phyloP scores from a whole-genome alignment of 1,284 basidiomycete genomes.

The Pterula multifida region DNA sequence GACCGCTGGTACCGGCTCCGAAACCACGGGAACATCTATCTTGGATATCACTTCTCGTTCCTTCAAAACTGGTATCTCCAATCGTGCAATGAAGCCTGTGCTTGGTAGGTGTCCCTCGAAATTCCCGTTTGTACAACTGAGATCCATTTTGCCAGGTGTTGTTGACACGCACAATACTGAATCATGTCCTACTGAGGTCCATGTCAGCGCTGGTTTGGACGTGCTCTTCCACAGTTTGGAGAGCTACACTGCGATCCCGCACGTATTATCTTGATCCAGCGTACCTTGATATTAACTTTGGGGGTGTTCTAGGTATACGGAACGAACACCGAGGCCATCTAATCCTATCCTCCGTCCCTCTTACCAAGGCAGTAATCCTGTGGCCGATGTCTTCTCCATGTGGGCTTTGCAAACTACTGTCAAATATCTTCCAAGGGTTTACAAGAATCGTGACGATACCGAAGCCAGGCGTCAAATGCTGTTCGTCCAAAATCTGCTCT shows the following conservation, averaged over 20 bases:
- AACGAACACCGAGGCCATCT: constrained; percentile 78
- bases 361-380: constrained; percentile 94
- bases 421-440: constrained; percentile 82
- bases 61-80: constrained; percentile 96
- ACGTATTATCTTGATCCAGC: constrained; percentile 14
- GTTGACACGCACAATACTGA: constrained; percentile 80
- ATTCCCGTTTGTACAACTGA: constrained; percentile 7
- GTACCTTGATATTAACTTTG: constrained; percentile 9
- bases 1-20: constrained; percentile 94
- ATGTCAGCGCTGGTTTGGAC: constrained; percentile 87
- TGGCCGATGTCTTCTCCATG: constrained; percentile 90
- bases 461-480: constrained; percentile 91
- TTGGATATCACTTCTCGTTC: constrained; percentile 82
- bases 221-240: constrained; percentile 93
- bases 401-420: constrained; percentile 92
- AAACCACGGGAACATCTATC: constrained; percentile 97
- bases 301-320: constrained; percentile 74
- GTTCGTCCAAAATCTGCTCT: constrained; percentile 26
- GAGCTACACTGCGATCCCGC: constrained; percentile 86
- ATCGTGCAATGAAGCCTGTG: constrained; percentile 80
- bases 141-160: not conserved
- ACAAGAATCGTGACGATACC: constrained; percentile 66
- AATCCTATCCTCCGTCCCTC: constrained; percentile 89
- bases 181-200: constrained; percentile 75
- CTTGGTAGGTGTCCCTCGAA: constrained; percentile 68